Evolutionary conservation across 73 alveolate genomes (phyloP).

Genomic region (Paramecium bursaria): DNA sequence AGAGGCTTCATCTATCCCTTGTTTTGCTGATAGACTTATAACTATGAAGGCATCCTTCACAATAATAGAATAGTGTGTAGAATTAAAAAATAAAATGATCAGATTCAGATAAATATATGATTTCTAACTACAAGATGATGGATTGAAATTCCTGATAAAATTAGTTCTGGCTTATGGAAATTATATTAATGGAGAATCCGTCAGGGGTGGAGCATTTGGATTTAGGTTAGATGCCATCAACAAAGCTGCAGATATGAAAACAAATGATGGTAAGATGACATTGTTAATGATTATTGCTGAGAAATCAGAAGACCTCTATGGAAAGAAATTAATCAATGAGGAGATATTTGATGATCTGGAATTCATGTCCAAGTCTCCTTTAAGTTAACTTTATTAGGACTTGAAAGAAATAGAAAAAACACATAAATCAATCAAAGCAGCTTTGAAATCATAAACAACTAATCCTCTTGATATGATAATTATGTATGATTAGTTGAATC

Average conservation of each 20-base stretch:
- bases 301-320: conserved; percentile 64
- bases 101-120: conserved; percentile 70
- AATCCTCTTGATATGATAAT: conserved; percentile 42
- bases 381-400: conserved; percentile 28
- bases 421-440: conserved; percentile 17
- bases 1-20: conserved; percentile 69
- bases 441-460: conserved; percentile 55
- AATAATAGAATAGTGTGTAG: conserved; percentile 69
- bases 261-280: conserved; percentile 79
- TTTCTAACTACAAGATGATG: conserved; percentile 65
- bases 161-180: conserved; percentile 79
- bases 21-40: conserved; percentile 72
- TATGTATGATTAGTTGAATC: conserved; percentile 9
- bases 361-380: conserved; percentile 64
- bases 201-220: conserved; percentile 88
- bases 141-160: conserved; percentile 74
- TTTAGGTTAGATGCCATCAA: conserved; percentile 76
- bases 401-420: conserved; percentile 54
- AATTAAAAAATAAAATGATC: conserved; percentile 66
- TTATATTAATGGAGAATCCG: conserved; percentile 82
- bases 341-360: conserved; percentile 70
- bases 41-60: conserved; percentile 73
- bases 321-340: conserved; percentile 9
- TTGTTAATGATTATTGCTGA: conserved; percentile 74
- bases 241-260: conserved; percentile 80